A percentile compares a stretch with the other conserved stretches of the same genome.
Evolutionary conservation across 2,329 filamentous ascomycete species (phyloP).

Genomic region (Dothistroma pini): DNA sequence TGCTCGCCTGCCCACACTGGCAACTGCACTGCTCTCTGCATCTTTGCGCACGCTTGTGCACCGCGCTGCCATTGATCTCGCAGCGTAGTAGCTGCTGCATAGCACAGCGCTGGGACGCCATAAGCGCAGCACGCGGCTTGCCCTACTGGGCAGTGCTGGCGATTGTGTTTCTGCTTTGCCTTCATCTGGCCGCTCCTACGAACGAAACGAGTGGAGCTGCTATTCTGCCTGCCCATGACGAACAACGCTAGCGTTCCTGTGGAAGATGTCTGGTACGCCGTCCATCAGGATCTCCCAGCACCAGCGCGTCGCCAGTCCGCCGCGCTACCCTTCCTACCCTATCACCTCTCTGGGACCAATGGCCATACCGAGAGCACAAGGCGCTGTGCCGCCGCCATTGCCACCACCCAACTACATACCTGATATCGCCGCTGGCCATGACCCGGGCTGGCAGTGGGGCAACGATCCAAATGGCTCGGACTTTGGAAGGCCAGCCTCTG

Average conservation of each 20-base stretch:
- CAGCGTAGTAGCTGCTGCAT: constrained; percentile 7
- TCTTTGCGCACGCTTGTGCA: neutral
- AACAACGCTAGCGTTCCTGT: constrained; percentile 8
- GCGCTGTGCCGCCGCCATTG: constrained; percentile 57
- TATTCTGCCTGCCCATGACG: constrained; percentile 11
- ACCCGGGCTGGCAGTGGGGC: constrained; percentile 61
- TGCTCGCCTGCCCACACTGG: constrained; percentile 6
- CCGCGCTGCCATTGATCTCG: constrained; percentile 7
- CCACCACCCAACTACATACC: constrained; percentile 60
- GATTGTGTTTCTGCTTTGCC: constrained; percentile 2
- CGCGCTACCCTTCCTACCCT: constrained; percentile 37
- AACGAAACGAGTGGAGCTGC: constrained; percentile 17
- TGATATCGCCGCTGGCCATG: constrained; percentile 54
- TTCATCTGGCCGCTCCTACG: neutral
- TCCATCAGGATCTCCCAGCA: constrained; percentile 37
- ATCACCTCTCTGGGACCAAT: constrained; percentile 47
- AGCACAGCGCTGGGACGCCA: constrained; percentile 10
- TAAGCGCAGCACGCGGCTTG: constrained; percentile 9
- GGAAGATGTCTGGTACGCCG: constrained; percentile 27
- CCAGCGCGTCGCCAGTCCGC: constrained; percentile 38
- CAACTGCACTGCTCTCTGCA: constrained; percentile 5
- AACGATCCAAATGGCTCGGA: constrained; percentile 51
- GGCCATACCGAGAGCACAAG: constrained; percentile 59
- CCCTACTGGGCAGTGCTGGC: constrained; percentile 7
- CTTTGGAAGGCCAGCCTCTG: constrained; percentile 45